Evolutionary conservation across 208 protist genomes (phyloP).

Genomic region (Trypanosoma cruzi): DNA sequence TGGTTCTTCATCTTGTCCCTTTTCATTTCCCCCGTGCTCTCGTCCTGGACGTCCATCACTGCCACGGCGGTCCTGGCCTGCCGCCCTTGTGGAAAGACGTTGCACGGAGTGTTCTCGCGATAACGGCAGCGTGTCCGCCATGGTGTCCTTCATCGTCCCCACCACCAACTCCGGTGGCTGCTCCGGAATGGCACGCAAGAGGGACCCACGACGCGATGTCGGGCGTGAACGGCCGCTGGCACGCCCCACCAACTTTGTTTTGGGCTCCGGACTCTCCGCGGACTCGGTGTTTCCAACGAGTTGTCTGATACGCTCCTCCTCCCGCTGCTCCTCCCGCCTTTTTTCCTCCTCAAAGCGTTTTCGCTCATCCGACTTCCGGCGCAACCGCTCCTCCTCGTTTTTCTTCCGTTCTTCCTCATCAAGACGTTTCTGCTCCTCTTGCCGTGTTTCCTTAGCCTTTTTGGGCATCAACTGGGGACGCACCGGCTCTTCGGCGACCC

Average conservation of each 20-base stretch:
- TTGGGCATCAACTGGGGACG: conserved; percentile 31
- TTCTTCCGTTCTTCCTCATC: conserved; percentile 36
- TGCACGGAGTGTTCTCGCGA: conserved; percentile 16
- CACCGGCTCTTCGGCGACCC: conserved; percentile 23
- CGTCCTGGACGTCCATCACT: neutral
- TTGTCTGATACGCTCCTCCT: conserved; percentile 43
- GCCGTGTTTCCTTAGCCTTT: conserved; percentile 30
- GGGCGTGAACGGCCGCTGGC: conserved; percentile 38
- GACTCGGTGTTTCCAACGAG: conserved; percentile 20
- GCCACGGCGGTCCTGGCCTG: neutral
- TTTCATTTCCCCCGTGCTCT: conserved; percentile 1
- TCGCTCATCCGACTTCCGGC: conserved; percentile 34
- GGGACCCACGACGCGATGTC: conserved; percentile 37
- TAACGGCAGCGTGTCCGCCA: conserved; percentile 35
- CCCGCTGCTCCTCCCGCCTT: conserved; percentile 37
- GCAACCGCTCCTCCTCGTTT: conserved; percentile 41
- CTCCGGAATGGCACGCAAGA: conserved; percentile 56
- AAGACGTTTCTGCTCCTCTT: conserved; percentile 33
- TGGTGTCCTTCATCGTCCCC: conserved; percentile 46
- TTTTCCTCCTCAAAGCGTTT: conserved; percentile 43
- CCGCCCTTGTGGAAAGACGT: neutral
- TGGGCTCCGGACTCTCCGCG: conserved; percentile 26
- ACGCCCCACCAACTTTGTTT: conserved; percentile 23
- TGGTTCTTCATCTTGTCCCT: too few species aligned
- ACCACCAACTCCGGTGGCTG: conserved; percentile 64